Evolutionary conservation across 495 filamentous ascomycete species (phyloP).

Genomic region (Beverwykella pulmonaria): DNA sequence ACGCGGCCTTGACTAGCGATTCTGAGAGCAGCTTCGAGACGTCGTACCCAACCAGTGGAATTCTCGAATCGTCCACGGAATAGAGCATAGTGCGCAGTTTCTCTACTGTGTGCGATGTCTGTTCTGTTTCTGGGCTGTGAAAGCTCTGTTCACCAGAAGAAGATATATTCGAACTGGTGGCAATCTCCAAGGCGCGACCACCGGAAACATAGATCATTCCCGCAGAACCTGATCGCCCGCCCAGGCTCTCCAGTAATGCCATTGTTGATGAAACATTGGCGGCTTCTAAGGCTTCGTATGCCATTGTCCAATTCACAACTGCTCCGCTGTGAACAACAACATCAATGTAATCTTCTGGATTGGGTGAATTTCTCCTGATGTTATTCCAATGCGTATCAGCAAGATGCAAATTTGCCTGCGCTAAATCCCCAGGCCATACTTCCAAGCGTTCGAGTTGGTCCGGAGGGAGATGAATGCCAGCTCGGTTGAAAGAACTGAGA

Average conservation of each 20-base stretch:
- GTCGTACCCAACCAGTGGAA: no score
- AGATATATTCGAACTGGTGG: no score
- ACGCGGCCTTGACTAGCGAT: background rate
- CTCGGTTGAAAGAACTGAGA: background rate
- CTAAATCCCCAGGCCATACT: background rate
- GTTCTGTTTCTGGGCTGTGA: no score
- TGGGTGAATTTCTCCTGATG: background rate
- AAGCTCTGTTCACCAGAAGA: no score
- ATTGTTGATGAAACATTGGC: conserved; percentile 42
- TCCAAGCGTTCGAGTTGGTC: background rate
- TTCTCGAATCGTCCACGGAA: no score
- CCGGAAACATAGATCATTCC: background rate
- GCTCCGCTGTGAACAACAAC: no score
- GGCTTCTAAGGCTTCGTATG: conserved; percentile 32
- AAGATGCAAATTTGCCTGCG: background rate
- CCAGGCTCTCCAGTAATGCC: background rate
- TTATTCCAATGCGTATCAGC: background rate
- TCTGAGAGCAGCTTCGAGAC: no score
- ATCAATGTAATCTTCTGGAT: conserved; percentile 20
- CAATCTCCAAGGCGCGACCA: background rate
- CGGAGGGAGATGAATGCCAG: background rate
- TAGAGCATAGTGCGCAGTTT: no score
- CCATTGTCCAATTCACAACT: conserved; percentile 40
- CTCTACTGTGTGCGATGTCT: no score
- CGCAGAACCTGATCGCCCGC: background rate